A percentile compares a stretch with the other conserved stretches of the same genome.
phyloP scores from a whole-genome alignment of 2,329 filamentous ascomycete species.

The Colletotrichum lupini region DNA sequence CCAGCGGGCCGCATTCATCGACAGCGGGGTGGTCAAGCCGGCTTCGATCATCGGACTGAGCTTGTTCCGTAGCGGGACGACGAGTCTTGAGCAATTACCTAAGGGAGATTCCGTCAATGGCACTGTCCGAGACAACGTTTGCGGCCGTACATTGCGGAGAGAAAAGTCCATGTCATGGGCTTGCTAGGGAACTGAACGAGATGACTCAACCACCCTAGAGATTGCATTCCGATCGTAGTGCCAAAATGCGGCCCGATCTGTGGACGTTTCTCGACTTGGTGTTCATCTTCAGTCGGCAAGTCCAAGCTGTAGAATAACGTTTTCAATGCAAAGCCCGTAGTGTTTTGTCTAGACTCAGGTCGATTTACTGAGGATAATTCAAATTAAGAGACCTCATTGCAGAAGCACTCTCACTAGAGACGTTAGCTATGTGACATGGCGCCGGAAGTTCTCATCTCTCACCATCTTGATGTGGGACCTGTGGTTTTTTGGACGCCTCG shows the following conservation, averaged over 20 bases:
- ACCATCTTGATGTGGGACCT: background rate
- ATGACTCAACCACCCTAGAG: background rate
- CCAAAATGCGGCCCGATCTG: background rate
- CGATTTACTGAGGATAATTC: background rate
- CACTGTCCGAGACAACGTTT: constrained; percentile 27
- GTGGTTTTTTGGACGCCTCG: background rate
- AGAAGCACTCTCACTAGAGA: background rate
- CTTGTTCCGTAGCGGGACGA: background rate
- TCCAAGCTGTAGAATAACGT: background rate
- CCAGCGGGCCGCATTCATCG: constrained; percentile 27
- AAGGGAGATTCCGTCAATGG: constrained; percentile 10
- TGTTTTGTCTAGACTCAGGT: background rate
- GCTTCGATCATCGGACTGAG: constrained; percentile 5
- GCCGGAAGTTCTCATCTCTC: background rate
- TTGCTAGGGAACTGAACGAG: background rate
- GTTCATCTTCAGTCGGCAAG: background rate
- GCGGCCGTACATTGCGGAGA: constrained; percentile 14
- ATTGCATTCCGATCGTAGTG: background rate
- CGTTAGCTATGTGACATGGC: background rate
- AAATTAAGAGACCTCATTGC: background rate
- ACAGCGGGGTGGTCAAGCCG: background rate
- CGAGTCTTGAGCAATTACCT: background rate
- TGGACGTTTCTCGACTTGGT: background rate
- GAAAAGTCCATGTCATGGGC: background rate
- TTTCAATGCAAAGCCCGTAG: background rate